These are phyloP conservation scores for Suhomyces guaymorum DNA, from an alignment of 1,139 yeast species.

Conservation along the genomic window DNA sequence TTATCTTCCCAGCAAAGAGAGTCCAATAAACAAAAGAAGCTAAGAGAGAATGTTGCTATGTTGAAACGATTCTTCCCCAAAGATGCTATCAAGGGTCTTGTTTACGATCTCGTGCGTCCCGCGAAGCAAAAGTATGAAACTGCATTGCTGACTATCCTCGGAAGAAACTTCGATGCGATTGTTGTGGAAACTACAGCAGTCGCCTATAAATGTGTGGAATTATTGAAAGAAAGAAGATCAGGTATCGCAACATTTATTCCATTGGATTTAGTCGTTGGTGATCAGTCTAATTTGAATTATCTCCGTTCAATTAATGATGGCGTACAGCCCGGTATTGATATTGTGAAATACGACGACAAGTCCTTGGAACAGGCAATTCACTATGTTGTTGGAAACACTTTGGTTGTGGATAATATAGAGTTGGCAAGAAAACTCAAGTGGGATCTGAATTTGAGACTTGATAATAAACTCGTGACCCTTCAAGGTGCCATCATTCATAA, in stretches of 20 bases:
- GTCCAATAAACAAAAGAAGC: conserved; percentile 62
- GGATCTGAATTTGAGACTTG: conserved; percentile 49
- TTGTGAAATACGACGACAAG: conserved; percentile 66
- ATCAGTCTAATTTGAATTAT: conserved; percentile 57
- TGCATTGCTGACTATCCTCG: conserved; percentile 80
- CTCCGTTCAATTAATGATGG: conserved; percentile 57
- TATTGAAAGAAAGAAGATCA: conserved; percentile 79
- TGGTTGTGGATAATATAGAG: conserved; percentile 73
- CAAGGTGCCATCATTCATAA: conserved; percentile 85
- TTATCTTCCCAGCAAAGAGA: conserved; percentile 76
- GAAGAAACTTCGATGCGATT: conserved; percentile 77
- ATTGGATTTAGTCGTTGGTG: conserved; percentile 63
- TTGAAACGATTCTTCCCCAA: conserved; percentile 69
- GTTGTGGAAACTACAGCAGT: conserved; percentile 75
- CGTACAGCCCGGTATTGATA: conserved; percentile 70
- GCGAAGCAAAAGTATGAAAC: conserved; percentile 69
- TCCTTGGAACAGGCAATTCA: conserved; percentile 73
- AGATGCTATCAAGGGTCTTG: conserved; percentile 73
- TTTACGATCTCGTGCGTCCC: conserved; percentile 80
- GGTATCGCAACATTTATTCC: conserved; percentile 92
- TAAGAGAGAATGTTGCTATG: conserved; percentile 70
- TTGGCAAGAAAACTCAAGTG: conserved; percentile 75
- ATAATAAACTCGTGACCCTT: conserved; percentile 72
- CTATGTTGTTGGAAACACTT: conserved; percentile 76
- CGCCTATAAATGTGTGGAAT: conserved; percentile 82